These are phyloP conservation scores for Aquilaria yunnanensis DNA, from an alignment of 345 rosid species.

Conservation along the genomic window DNA sequence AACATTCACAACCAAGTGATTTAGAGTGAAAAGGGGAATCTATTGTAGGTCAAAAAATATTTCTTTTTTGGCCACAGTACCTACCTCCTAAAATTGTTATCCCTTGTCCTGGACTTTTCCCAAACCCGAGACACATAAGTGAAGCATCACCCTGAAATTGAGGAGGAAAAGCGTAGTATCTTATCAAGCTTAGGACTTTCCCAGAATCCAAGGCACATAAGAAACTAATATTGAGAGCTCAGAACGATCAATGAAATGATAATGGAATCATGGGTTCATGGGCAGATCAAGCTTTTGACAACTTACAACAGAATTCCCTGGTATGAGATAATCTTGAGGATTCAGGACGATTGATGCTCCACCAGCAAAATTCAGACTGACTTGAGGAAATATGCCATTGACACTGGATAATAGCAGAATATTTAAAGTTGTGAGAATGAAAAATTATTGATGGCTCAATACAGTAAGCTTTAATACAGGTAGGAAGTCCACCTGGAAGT, in stretches of 20 bases:
- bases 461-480: too few species aligned
- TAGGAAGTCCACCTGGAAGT: conserved; percentile 47
- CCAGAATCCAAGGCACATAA: too few species aligned
- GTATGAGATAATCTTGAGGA: conserved; percentile 71
- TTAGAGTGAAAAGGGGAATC: too few species aligned
- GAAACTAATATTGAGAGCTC: too few species aligned
- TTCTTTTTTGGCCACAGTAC: background rate
- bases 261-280: background rate
- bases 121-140: conserved; percentile 81
- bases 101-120: conserved; percentile 48
- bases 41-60: too few species aligned
- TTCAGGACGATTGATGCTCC: conserved; percentile 64
- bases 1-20: too few species aligned
- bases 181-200: too few species aligned
- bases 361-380: conserved; percentile 76
- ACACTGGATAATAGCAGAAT: conserved; percentile 35
- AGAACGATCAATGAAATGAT: background rate
- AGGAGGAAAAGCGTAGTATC: background rate
- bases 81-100: conserved; percentile 86
- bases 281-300: conserved; percentile 2
- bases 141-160: conserved; percentile 49
- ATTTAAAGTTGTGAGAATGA: conserved; percentile 5
- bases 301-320: conserved; percentile 63
- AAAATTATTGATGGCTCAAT: background rate
- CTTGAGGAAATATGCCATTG: conserved; percentile 58